Percentiles rank a stretch among this genome's conserved stretches.
phyloP scores from a whole-genome alignment of 345 rosid genomes.

The Acer campestre region DNA sequence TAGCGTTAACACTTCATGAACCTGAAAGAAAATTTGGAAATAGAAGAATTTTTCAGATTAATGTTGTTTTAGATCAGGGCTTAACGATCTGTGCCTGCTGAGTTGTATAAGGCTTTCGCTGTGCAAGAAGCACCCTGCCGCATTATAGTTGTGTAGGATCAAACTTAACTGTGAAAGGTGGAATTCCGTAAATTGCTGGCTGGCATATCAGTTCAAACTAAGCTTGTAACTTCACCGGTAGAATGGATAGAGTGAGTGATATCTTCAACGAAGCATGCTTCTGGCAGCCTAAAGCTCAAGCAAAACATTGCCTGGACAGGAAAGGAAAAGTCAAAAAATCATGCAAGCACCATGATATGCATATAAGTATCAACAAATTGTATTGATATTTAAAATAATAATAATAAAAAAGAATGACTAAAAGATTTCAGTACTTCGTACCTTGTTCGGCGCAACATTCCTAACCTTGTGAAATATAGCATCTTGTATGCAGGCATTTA shows the following conservation, averaged over 20 bases:
- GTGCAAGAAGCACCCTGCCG: background rate
- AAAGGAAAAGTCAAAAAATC: background rate
- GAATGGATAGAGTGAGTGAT: background rate
- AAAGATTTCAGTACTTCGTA: constrained; percentile 23
- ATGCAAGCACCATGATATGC: background rate
- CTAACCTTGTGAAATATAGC: constrained; percentile 79
- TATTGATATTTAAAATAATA: background rate
- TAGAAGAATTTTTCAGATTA: background rate
- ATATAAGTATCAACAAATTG: background rate
- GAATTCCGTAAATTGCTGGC: background rate
- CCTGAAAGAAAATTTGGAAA: background rate
- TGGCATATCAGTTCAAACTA: background rate
- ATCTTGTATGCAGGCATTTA: constrained; percentile 57
- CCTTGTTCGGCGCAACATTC: constrained; percentile 99
- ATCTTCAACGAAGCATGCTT: constrained; percentile 63
- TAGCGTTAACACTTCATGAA: background rate
- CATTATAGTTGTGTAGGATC: background rate
- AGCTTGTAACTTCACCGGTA: constrained; percentile 5
- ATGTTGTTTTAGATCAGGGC: background rate
- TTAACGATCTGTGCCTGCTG: too few relatives aligned
- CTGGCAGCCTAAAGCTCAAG: constrained; percentile 87
- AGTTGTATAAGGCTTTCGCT: background rate
- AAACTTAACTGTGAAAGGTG: background rate
- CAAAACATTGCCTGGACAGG: constrained; percentile 90
- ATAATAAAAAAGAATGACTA: too few relatives aligned